Conservation (phyloP, 768 basidiomycete genomes). For the Boletus rubroflammeus region DNA sequence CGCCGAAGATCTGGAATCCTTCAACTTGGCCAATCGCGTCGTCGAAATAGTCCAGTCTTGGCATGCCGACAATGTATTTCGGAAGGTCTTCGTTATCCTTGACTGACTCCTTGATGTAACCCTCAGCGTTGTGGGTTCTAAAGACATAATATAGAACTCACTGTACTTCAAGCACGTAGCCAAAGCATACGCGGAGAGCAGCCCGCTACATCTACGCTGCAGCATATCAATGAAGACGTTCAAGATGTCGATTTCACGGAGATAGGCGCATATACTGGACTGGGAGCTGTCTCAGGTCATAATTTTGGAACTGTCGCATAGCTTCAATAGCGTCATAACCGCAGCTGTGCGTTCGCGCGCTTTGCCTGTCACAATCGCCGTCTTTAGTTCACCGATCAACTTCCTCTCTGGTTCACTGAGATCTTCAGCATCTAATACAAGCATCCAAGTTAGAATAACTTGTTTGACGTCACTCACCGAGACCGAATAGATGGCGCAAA, state of each 20-base stretch:
- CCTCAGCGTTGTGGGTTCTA: neutral
- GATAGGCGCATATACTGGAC: neutral
- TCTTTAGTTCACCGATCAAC: neutral
- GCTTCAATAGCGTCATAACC: neutral
- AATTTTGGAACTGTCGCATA: neutral
- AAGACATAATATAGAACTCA: neutral
- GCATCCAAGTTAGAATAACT: neutral
- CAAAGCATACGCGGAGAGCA: neutral
- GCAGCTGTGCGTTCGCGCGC: neutral
- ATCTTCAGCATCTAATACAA: neutral
- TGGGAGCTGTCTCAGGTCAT: neutral
- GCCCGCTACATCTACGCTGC: neutral
- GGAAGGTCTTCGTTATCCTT: neutral
- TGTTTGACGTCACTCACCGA: neutral
- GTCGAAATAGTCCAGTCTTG: conserved; percentile 6
- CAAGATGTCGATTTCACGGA: neutral
- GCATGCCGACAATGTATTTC: conserved; percentile 1
- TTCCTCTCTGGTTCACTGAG: neutral
- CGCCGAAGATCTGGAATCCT: conserved; percentile 5
- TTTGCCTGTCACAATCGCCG: neutral
- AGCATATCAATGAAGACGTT: neutral
- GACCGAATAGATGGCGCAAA: neutral
- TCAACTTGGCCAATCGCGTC: neutral
- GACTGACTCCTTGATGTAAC: neutral
- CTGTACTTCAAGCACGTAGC: neutral